Conservation (phyloP, 805 yeast genomes). For the Kuraishia cidri region DNA sequence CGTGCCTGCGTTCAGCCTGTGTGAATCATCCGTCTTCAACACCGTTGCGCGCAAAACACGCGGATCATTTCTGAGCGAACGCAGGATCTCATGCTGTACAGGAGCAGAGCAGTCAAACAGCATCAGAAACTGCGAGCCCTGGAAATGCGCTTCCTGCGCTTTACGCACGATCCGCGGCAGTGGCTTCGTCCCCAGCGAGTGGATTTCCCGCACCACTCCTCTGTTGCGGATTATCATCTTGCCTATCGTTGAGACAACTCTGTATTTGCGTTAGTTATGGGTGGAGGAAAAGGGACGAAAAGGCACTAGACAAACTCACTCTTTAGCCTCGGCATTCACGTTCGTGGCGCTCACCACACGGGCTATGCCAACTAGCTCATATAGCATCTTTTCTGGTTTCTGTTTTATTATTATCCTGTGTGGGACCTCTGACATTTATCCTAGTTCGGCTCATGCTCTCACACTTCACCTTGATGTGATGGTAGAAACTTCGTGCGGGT, state of each 20-base stretch:
- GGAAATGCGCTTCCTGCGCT: constrained; percentile 84
- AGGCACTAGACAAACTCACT: constrained; percentile 16
- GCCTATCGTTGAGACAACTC: constrained; percentile 52
- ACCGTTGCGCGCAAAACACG: constrained; percentile 78
- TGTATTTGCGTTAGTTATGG: background rate
- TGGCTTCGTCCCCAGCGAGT: constrained; percentile 68
- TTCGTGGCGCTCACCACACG: constrained; percentile 58
- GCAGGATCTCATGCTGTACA: constrained; percentile 77
- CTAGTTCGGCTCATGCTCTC: no score
- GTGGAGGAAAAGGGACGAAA: background rate
- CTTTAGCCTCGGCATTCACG: constrained; percentile 54
- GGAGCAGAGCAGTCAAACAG: constrained; percentile 79
- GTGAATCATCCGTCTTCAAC: constrained; percentile 49
- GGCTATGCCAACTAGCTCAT: constrained; percentile 85
- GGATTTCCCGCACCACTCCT: constrained; percentile 84
- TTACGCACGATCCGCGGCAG: constrained; percentile 77
- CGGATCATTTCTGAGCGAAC: constrained; percentile 81
- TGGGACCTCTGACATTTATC: no score
- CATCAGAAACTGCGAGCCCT: constrained; percentile 83
- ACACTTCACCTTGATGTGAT: no score
- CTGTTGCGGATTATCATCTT: constrained; percentile 77
- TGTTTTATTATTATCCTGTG: no score
- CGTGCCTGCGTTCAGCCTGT: constrained; percentile 44
- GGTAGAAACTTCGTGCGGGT: no score
- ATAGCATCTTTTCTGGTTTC: constrained; percentile 68